A percentile compares a stretch with the other conserved stretches of the same genome.
Evolutionary conservation across 805 yeast species (phyloP).

Genomic region (Candida hungchunana): DNA sequence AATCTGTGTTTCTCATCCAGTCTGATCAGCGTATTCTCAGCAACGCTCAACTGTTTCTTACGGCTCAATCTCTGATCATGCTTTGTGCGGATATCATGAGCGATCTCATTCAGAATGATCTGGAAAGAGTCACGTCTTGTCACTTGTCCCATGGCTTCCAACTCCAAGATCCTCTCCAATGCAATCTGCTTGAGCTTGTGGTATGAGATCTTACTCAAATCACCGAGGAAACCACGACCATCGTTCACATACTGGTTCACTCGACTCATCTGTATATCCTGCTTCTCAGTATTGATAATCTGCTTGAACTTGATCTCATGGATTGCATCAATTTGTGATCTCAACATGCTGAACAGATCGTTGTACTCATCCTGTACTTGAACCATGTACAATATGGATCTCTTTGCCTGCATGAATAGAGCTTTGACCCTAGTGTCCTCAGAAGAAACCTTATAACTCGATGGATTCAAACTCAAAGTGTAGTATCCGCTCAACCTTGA

Average conservation of each 20-base stretch:
- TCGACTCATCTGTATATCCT: conserved; percentile 32
- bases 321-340: conserved; percentile 58
- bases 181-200: conserved; percentile 76
- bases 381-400: conserved; percentile 77
- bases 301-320: conserved; percentile 66
- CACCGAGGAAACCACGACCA: conserved; percentile 45
- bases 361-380: conserved; percentile 70
- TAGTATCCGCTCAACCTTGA: conserved; percentile 48
- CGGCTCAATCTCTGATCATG: conserved; percentile 46
- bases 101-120: conserved; percentile 74
- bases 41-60: conserved; percentile 40
- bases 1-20: conserved; percentile 43
- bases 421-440: conserved; percentile 55
- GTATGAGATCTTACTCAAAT: conserved; percentile 48
- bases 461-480: conserved; percentile 57
- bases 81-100: conserved; percentile 66
- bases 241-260: conserved; percentile 38
- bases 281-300: conserved; percentile 47
- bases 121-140: conserved; percentile 72
- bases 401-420: conserved; percentile 69
- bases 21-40: conserved; percentile 40
- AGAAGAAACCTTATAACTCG: conserved; percentile 39
- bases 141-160: conserved; percentile 64
- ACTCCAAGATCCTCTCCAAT: conserved; percentile 66
- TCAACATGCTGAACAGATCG: conserved; percentile 62